A percentile compares a stretch with the other conserved stretches of the same genome.
Evolutionary conservation across 345 rosid genomes (phyloP).

Genomic region (Pistacia integerrima): DNA sequence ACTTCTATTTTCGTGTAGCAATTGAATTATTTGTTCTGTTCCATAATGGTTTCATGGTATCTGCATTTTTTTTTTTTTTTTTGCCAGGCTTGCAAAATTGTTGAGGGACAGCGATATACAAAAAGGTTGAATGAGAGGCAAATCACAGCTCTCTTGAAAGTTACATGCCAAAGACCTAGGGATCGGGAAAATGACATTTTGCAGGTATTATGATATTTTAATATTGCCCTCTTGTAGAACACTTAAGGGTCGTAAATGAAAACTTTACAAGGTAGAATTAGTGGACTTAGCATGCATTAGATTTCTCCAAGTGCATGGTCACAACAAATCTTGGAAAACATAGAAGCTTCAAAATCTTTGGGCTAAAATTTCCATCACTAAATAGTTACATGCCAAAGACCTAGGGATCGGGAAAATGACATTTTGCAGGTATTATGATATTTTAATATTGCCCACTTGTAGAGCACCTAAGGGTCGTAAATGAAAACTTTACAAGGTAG

Average conservation of each 20-base stretch:
- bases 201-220: conserved; percentile 39
- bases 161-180: conserved; percentile 96
- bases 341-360: neutral
- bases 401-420: conserved; percentile 87
- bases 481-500: neutral
- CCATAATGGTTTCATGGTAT: conserved; percentile 8
- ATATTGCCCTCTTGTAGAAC: neutral
- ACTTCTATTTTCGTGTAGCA: neutral
- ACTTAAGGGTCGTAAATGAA: neutral
- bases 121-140: conserved; percentile 95
- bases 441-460: neutral
- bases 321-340: neutral
- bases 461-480: neutral
- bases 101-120: conserved; percentile 93
- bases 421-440: conserved; percentile 57
- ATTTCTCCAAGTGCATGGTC: neutral
- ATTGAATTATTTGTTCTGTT: neutral
- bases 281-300: neutral
- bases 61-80: conserved; percentile 14
- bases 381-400: conserved; percentile 78
- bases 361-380: neutral
- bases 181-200: conserved; percentile 89
- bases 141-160: conserved; percentile 86
- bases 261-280: neutral
- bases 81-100: conserved; percentile 92